phyloP scores from a whole-genome alignment of 2,329 filamentous ascomycete genomes.

The Pseudovirgaria hyperparasitica region DNA sequence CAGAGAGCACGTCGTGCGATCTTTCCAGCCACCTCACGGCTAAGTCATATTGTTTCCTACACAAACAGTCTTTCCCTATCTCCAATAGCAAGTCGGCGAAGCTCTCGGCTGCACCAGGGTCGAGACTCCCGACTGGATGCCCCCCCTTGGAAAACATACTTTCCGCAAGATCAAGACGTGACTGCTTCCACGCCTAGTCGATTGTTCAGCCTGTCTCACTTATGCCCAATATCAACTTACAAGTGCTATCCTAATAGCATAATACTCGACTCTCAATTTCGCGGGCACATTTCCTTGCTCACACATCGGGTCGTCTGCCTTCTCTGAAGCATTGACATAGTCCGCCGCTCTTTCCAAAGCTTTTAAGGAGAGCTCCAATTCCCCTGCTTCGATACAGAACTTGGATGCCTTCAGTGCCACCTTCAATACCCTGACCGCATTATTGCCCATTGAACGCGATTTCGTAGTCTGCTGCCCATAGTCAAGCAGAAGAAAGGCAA shows the following conservation, averaged over 20 bases:
- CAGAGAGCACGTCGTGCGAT: constrained; percentile 46
- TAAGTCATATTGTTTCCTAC: constrained; percentile 37
- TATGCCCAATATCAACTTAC: too few species aligned
- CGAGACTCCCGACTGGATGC: constrained; percentile 24
- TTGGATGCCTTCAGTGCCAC: constrained; percentile 54
- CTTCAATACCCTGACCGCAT: constrained; percentile 45
- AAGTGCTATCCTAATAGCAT: constrained; percentile 51
- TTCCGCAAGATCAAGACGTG: constrained; percentile 62
- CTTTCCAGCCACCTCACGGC: constrained; percentile 64
- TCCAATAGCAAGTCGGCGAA: constrained; percentile 58
- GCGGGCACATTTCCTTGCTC: constrained; percentile 15
- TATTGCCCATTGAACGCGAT: constrained; percentile 12
- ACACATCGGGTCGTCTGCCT: constrained; percentile 9
- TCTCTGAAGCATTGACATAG: constrained; percentile 24
- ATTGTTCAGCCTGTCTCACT: constrained; percentile 6
- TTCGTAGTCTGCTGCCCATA: constrained; percentile 12
- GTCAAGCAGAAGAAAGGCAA: constrained; percentile 58
- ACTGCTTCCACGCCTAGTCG: constrained; percentile 58
- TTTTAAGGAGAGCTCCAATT: constrained; percentile 45
- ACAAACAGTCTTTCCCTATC: constrained; percentile 51
- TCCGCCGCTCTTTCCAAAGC: constrained; percentile 52
- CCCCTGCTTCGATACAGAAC: constrained; percentile 46
- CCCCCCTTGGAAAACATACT: constrained; percentile 56
- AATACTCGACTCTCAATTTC: constrained; percentile 47
- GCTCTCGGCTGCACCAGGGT: constrained; percentile 42